Evolutionary conservation across 805 yeast genomes (phyloP), one percentile per base, ranked within the genome.

Genomic region (Schizosaccharomyces japonicus): DNA sequence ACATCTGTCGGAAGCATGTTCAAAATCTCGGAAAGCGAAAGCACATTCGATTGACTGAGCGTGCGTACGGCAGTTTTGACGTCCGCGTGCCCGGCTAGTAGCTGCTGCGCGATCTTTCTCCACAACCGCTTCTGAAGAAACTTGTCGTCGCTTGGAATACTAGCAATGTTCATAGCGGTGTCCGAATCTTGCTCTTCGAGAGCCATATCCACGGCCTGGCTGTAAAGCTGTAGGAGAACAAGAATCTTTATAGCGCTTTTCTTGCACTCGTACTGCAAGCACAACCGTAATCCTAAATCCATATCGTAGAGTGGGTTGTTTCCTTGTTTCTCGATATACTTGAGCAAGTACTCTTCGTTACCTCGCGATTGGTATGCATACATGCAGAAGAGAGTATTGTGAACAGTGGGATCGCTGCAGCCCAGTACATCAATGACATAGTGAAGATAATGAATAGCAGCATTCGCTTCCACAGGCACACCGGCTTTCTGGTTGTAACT

Each of bases 1-100:
- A 80, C 71, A 49, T 80, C 74, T 54, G 83, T 85, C 0, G 95
- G 94, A 52, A 90, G 77, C 29, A 82, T 63, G 1, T 92, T 92
- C 47, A 90, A 62, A 36, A 90, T 57, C 55, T 90, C 96, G 52
- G 80, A 84, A 40, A 90, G 75, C 2, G 76, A 70, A 29, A 66
- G 57, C 30, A 60, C 49, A 21, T 60, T 62, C 32, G 63, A 58
- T 29, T 52, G 49, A 21, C 55, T 53, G 30, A 58, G 50, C 13
- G 60, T 51, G 25, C 52, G 54, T 5, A 57, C 52, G 4, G 64
- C 64, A 29, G 56, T 53, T 21, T 55, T 51, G 15, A 63, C 52
- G 17, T 61, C 66, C 27, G 50, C 51, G 31, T 58, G 56, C 27
- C 52, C 47, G 23, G 51, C 52, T 29, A 69, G 62, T 48, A 78